These are phyloP conservation scores for Westerdykella sp. DNA, from an alignment of 2,329 filamentous ascomycete genomes.

Conservation along the genomic window DNA sequence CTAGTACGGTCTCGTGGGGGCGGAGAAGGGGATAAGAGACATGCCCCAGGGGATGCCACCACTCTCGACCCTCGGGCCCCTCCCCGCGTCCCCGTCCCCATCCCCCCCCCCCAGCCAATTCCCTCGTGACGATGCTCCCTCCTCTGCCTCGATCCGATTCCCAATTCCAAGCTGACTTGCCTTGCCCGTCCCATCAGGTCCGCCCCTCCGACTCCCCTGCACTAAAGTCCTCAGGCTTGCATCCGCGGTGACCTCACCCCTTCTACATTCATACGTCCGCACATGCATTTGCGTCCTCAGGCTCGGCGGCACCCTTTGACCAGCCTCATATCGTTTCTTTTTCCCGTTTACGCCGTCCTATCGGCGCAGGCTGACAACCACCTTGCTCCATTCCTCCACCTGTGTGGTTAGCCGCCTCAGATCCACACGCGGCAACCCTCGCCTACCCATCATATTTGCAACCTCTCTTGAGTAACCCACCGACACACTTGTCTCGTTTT, in stretches of 20 bases:
- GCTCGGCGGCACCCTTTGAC: slow-evolving; percentile 10
- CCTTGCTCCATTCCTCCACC: slow-evolving; percentile 18
- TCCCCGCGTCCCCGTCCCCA: no score
- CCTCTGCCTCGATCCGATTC: slow-evolving; percentile 21
- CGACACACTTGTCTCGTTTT: slow-evolving; percentile 14
- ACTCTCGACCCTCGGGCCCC: no score
- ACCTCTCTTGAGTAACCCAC: slow-evolving; percentile 14
- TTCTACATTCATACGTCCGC: slow-evolving; percentile 18
- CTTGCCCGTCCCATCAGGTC: slow-evolving; percentile 13
- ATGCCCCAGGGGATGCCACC: slow-evolving; percentile 22
- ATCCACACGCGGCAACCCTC: slow-evolving; percentile 20
- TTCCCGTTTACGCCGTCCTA: slow-evolving; percentile 16
- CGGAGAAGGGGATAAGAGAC: no score
- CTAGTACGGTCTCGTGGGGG: no score
- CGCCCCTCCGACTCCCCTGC: slow-evolving; percentile 20
- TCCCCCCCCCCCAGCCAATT: not conserved
- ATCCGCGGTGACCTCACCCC: slow-evolving; percentile 20
- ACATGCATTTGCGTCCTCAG: slow-evolving; percentile 24
- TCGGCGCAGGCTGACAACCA: slow-evolving; percentile 25
- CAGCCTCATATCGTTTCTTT: slow-evolving; percentile 19
- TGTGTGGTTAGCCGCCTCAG: slow-evolving; percentile 30
- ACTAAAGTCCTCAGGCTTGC: slow-evolving; percentile 16
- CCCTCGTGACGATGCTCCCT: slow-evolving; percentile 15
- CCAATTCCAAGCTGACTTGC: slow-evolving; percentile 18
- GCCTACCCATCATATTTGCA: slow-evolving; percentile 27